phyloP scores from a whole-genome alignment of 78 protist species.

The Guillardia theta region DNA sequence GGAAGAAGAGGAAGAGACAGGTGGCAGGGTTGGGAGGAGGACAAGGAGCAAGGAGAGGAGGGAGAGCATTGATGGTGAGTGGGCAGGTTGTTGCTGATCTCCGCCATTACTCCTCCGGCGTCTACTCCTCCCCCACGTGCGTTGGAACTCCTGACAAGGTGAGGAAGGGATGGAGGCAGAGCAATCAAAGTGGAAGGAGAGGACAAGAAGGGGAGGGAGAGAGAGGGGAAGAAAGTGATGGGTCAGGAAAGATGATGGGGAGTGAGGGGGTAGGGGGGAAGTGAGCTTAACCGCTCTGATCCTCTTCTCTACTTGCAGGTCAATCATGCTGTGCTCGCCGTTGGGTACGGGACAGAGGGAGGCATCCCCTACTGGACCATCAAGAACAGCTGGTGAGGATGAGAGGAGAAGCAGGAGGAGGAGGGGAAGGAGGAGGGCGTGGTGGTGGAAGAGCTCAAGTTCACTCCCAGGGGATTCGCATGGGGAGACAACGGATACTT shows the following conservation, averaged over 20 bases:
- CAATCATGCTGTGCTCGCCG: constrained; percentile 77
- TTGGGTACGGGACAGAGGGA: constrained; percentile 25
- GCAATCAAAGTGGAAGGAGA: too few relatives aligned
- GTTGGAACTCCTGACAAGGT: background rate
- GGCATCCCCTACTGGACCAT: constrained; percentile 67
- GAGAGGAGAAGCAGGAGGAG: too few relatives aligned
- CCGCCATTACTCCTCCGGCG: constrained; percentile 55
- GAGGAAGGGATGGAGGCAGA: background rate
- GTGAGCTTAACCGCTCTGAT: too few relatives aligned
- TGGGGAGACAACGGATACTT: constrained; percentile 63
- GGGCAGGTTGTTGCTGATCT: background rate
- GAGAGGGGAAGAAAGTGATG: too few relatives aligned
- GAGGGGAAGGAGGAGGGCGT: too few relatives aligned
- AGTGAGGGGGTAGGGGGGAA: too few relatives aligned
- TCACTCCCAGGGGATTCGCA: constrained; percentile 30
- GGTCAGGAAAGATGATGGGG: too few relatives aligned
- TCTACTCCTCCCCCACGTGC: constrained; percentile 41
- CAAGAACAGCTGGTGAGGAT: constrained; percentile 92
- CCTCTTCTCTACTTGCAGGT: too few relatives aligned
- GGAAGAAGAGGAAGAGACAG: too few relatives aligned
- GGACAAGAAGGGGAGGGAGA: too few relatives aligned
- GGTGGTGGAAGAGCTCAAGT: background rate
- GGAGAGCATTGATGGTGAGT: background rate
- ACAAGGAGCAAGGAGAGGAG: background rate
- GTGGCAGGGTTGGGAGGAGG: too few relatives aligned